Conservation (phyloP, 257 asterid species). For the Ehretia macrophylla region DNA sequence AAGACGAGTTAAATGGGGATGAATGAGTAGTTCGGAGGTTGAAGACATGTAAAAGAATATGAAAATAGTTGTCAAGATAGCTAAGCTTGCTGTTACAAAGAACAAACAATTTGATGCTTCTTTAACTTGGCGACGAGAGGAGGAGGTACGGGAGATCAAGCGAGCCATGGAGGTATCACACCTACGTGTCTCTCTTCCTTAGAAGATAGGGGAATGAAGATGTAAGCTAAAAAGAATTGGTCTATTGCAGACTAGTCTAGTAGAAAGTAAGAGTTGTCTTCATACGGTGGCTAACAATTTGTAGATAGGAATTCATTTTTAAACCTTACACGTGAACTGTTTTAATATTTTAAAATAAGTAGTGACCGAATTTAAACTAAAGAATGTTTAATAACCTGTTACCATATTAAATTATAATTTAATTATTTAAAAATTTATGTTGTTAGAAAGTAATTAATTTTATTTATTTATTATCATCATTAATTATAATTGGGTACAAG, state of each 20-base stretch:
- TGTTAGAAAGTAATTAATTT: no score
- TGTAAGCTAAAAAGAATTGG: not conserved
- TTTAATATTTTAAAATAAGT: no score
- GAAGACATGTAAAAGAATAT: slow-evolving; percentile 28
- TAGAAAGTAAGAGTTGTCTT: not conserved
- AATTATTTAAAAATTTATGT: no score
- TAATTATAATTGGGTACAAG: no score
- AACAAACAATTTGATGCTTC: slow-evolving; percentile 13
- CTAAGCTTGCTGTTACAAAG: slow-evolving; percentile 24
- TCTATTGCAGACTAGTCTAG: not conserved
- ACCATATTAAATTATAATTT: no score
- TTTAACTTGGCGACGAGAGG: slow-evolving; percentile 9
- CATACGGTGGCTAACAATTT: not conserved
- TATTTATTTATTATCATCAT: no score
- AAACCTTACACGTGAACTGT: no score
- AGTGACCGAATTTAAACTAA: no score
- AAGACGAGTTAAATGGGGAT: slow-evolving; percentile 17
- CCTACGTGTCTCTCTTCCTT: no score
- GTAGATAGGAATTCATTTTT: no score
- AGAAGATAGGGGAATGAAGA: not conserved
- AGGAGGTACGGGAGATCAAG: not conserved
- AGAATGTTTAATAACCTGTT: no score
- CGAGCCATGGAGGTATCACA: not conserved
- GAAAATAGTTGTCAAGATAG: slow-evolving; percentile 28
- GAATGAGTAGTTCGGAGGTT: slow-evolving; percentile 22